Percentiles rank a stretch among this genome's conserved stretches.
phyloP scores from a whole-genome alignment of 441 rosid species.

The Pelargonium citronellum region DNA sequence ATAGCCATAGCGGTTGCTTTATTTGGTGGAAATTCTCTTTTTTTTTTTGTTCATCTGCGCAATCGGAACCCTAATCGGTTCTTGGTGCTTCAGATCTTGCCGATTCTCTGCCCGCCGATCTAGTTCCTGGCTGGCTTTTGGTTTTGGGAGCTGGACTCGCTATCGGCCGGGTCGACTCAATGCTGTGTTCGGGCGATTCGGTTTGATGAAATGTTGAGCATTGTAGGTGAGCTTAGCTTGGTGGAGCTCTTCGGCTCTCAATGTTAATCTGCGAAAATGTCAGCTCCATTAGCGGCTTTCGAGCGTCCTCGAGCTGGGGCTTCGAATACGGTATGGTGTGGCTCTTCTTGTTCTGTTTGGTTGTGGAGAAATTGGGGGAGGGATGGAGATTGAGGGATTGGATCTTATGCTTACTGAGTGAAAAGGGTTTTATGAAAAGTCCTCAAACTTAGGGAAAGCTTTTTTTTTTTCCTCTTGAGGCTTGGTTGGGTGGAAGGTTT shows the following conservation, averaged over 20 bases:
- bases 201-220: constrained; percentile 28
- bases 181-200: constrained; percentile 25
- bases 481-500: neutral
- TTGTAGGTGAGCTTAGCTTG: constrained; percentile 9
- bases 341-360: constrained; percentile 17
- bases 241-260: constrained; percentile 4
- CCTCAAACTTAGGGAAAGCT: neutral
- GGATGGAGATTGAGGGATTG: neutral
- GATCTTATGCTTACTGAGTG: neutral
- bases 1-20: constrained; percentile 27
- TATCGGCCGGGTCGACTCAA: constrained; percentile 22
- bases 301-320: constrained; percentile 72
- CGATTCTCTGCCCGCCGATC: neutral
- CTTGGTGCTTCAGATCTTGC: constrained; percentile 33
- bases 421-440: neutral
- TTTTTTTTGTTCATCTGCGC: constrained; percentile 7
- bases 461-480: neutral
- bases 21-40: constrained; percentile 8
- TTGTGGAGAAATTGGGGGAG: constrained; percentile 20
- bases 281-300: constrained; percentile 74
- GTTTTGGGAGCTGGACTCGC: constrained; percentile 1
- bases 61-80: constrained; percentile 9
- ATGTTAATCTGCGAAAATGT: constrained; percentile 50
- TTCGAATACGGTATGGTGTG: constrained; percentile 66
- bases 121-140: constrained; percentile 23